Percentiles rank a stretch among this genome's conserved stretches.
These are phyloP conservation scores for Torulaspora franciscae DNA, from an alignment of 805 yeast species.

Conservation along the genomic window DNA sequence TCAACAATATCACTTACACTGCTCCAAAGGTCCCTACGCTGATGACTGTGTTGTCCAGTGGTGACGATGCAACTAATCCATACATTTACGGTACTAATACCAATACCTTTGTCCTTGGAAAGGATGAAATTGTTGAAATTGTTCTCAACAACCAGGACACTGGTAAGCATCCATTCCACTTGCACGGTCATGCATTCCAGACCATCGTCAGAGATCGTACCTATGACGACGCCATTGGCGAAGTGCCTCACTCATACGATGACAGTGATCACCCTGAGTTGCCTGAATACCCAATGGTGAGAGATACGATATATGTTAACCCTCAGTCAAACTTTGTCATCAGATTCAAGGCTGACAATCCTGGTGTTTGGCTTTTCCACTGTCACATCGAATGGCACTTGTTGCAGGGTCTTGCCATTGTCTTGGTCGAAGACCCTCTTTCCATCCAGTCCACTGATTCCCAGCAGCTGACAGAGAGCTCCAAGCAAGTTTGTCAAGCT, in stretches of 20 bases:
- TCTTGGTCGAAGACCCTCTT: slow-evolving; percentile 77
- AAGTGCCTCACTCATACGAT: slow-evolving; percentile 53
- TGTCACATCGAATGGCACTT: slow-evolving; percentile 99
- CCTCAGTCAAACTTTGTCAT: slow-evolving; percentile 83
- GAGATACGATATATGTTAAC: slow-evolving; percentile 76
- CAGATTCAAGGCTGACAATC: slow-evolving; percentile 88
- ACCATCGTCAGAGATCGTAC: slow-evolving; percentile 65
- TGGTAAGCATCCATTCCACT: slow-evolving; percentile 95
- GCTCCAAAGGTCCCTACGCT: slow-evolving; percentile 84
- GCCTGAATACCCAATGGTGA: slow-evolving; percentile 74
- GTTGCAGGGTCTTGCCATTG: slow-evolving; percentile 84
- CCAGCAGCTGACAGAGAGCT: slow-evolving; percentile 60
- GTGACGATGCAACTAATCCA: slow-evolving; percentile 50
- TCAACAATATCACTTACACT: slow-evolving; percentile 77
- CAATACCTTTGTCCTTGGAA: slow-evolving; percentile 60
- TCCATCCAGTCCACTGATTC: slow-evolving; percentile 49
- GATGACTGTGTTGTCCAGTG: slow-evolving; percentile 71
- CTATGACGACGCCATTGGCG: slow-evolving; percentile 47
- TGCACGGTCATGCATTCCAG: slow-evolving; percentile 89
- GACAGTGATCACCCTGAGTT: slow-evolving; percentile 47
- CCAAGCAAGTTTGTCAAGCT: slow-evolving; percentile 54
- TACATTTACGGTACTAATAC: slow-evolving; percentile 73
- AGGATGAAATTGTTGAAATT: slow-evolving; percentile 61
- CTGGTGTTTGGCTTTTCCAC: slow-evolving; percentile 99
- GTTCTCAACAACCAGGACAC: slow-evolving; percentile 82